Evolutionary conservation across 495 filamentous ascomycete genomes (phyloP).

Genomic region (Pyrenopolyporus hunteri): DNA sequence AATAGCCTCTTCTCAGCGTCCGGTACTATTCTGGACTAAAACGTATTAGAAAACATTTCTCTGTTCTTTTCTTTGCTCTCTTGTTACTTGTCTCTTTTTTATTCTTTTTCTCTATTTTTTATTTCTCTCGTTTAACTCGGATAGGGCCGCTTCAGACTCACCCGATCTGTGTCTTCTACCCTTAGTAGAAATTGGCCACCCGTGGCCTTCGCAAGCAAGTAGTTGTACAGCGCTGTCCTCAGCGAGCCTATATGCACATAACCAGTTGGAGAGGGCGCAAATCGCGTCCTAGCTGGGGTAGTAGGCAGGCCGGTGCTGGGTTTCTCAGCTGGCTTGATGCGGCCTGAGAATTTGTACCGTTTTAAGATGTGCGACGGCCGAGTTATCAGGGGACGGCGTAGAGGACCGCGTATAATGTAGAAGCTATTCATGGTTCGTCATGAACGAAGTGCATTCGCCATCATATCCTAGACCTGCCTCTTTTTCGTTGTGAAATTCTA

Average conservation of each 20-base stretch:
- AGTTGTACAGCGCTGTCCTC: conserved; percentile 91
- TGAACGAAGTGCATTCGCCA: background rate
- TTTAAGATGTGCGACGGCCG: conserved; percentile 28
- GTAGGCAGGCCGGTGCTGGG: conserved; percentile 52
- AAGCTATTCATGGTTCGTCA: conserved; percentile 34
- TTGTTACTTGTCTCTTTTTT: no score
- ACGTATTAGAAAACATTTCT: conserved; percentile 32
- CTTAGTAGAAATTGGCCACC: conserved; percentile 92
- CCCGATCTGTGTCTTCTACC: conserved; percentile 96
- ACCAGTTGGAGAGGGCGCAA: conserved; percentile 94
- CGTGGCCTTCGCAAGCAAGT: conserved; percentile 82
- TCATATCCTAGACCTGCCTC: background rate
- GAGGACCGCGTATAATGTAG: conserved; percentile 24
- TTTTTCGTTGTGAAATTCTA: no score
- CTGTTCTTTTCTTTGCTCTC: no score
- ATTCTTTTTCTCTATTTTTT: no score
- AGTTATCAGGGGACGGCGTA: conserved; percentile 22
- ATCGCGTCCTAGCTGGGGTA: conserved; percentile 82
- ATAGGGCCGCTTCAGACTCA: conserved; percentile 42
- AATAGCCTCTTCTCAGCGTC: conserved; percentile 78
- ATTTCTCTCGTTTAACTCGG: background rate
- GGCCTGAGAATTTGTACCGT: conserved; percentile 34
- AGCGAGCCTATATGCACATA: conserved; percentile 91
- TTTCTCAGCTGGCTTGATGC: conserved; percentile 4
- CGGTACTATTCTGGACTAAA: conserved; percentile 56